Percentiles rank a stretch among this genome's conserved stretches.
These are phyloP conservation scores for Asterophora lycoperdoides DNA, from an alignment of 768 basidiomycete genomes.

Conservation along the genomic window DNA sequence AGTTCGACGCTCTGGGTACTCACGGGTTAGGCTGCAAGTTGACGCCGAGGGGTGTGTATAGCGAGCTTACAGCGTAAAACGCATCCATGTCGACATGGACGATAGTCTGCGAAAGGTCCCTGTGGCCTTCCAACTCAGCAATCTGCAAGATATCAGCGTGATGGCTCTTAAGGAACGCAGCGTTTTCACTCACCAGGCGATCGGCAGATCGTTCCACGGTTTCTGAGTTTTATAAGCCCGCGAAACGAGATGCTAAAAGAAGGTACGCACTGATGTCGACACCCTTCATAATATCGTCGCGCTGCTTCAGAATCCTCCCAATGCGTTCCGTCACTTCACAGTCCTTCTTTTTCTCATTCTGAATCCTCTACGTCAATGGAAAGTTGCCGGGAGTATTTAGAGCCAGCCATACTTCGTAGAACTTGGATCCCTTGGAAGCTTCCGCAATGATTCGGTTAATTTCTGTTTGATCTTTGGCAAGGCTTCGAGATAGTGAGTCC, in stretches of 20 bases:
- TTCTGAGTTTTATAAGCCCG: constrained; percentile 26
- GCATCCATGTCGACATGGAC: constrained; percentile 98
- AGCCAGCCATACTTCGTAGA: constrained; percentile 67
- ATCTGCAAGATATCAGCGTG: constrained; percentile 38
- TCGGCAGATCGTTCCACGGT: constrained; percentile 67
- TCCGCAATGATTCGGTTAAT: constrained; percentile 88
- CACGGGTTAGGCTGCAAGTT: neutral
- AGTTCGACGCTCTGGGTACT: constrained; percentile 59
- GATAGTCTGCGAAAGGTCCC: constrained; percentile 80
- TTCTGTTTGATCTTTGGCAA: constrained; percentile 75
- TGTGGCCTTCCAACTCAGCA: constrained; percentile 61
- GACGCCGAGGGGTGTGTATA: neutral
- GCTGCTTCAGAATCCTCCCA: constrained; percentile 57
- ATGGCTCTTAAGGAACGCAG: neutral
- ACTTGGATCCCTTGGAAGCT: constrained; percentile 90
- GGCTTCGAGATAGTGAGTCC: constrained; percentile 31
- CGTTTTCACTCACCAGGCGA: constrained; percentile 49
- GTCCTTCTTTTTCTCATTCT: constrained; percentile 92
- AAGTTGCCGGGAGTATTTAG: neutral
- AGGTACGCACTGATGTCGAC: constrained; percentile 50
- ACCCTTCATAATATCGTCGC: constrained; percentile 53
- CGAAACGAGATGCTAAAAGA: constrained; percentile 3
- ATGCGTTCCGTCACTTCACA: constrained; percentile 79
- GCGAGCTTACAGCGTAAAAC: constrained; percentile 59
- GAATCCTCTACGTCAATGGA: neutral